Evolutionary conservation across 768 basidiomycete species (phyloP).

Genomic region (Cubamyces sp.): DNA sequence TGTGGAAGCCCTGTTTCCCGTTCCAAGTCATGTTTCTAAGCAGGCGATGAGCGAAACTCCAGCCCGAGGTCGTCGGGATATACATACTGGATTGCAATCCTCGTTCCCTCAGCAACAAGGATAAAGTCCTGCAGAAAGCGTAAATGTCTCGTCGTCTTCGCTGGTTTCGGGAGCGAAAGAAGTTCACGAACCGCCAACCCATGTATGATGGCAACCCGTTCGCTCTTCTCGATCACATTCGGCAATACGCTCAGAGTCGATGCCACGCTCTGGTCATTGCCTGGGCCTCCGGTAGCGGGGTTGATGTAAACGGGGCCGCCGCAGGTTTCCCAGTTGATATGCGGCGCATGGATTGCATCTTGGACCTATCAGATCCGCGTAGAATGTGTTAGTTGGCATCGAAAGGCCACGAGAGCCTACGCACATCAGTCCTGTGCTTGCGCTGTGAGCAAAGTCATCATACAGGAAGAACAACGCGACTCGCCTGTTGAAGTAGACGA

Average conservation of each 20-base stretch:
- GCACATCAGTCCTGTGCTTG: constrained; percentile 42
- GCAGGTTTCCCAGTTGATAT: constrained; percentile 39
- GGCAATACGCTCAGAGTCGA: constrained; percentile 41
- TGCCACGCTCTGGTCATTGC: constrained; percentile 36
- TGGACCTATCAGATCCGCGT: constrained; percentile 34
- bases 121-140: constrained; percentile 37
- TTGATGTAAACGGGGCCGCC: constrained; percentile 35
- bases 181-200: constrained; percentile 34
- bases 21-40: constrained; percentile 42
- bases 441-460: not conserved
- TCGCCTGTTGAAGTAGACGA: constrained; percentile 56
- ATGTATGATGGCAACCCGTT: constrained; percentile 39
- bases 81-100: constrained; percentile 42
- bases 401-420: not conserved
- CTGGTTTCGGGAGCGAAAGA: not conserved
- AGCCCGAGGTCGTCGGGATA: no score
- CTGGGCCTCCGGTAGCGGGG: constrained; percentile 30
- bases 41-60: not conserved
- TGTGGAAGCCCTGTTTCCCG: constrained; percentile 41
- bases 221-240: constrained; percentile 43
- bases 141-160: not conserved
- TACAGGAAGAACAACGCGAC: not conserved
- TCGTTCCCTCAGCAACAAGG: constrained; percentile 41
- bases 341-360: constrained; percentile 43
- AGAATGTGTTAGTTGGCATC: not conserved